Base-by-base conservation (phyloP, 2,329 filamentous ascomycete species). In the Venturia pyrina region DNA sequence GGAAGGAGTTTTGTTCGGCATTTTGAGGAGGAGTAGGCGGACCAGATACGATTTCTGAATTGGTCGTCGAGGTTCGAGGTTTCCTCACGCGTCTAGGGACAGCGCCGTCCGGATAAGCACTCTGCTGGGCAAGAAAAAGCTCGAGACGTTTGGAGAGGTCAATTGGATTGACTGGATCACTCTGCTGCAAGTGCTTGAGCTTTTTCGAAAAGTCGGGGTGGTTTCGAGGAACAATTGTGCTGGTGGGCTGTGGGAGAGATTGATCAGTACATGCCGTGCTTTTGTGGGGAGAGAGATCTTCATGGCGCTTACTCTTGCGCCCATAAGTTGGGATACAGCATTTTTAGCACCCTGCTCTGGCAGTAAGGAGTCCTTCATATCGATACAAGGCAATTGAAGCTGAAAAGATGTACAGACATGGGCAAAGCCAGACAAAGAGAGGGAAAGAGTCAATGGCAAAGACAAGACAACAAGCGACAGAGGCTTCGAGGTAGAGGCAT, bases 121-220 rank as follows among this genome's bases (percentile, higher is more conserved):
- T 59, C 19, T 62, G 60, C 60, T 62, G n/a, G 37, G 17, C 37
- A 28, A 44, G 43, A 24, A 43, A 62, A 28, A 44, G 37, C 37
- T 65, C 48, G 7, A 65, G 50, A 7, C 63, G 48, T 17, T 48
- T 6, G n/a, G 5, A 13, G 21, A 65, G 63, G 10, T 65, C 63
- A 8, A 17, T 34, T 56, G 63, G 48, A 34, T 65, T 34, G 11
- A 65, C 63, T 24, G 63, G 63, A 57, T 65, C 53, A 28, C 63
- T 65, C 40, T 53, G 63, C 50, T 60, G 63, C 41, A 65, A 40
- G 41, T 57, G 53, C 37, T 59, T 57, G 34, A 65, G 63, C 32
- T 53, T 56, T 17, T 32, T 65, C n/a, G 63, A 21, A 17, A 65
- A 65, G 32, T 65, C 63, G 6, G 46, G 43, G 15, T 65, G 63